These are phyloP conservation scores for Pascua guehoae DNA, from an alignment of 1,284 basidiomycete species.

Conservation along the genomic window DNA sequence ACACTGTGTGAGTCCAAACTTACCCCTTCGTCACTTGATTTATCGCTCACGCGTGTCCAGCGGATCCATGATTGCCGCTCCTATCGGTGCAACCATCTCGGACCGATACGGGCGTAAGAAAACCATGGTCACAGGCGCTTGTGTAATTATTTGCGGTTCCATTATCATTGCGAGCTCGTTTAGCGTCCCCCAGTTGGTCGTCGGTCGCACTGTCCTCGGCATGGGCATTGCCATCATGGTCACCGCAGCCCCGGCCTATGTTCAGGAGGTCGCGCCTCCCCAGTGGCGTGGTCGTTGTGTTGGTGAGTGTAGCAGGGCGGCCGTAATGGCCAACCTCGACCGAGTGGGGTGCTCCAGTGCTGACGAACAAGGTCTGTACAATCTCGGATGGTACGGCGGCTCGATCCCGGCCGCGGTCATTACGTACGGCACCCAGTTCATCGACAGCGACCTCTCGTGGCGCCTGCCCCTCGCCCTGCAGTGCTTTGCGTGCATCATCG, in stretches of 20 bases:
- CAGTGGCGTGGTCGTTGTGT: slow-evolving; percentile 59
- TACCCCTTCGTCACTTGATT: too few relatives aligned
- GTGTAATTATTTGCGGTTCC: slow-evolving; percentile 50
- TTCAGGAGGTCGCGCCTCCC: slow-evolving; percentile 57
- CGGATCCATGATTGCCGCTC: neutral
- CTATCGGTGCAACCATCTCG: neutral
- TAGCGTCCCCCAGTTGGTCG: slow-evolving; percentile 33
- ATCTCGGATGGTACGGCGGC: slow-evolving; percentile 42
- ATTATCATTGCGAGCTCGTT: slow-evolving; percentile 32
- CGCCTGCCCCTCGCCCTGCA: slow-evolving; percentile 26
- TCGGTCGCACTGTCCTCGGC: slow-evolving; percentile 49
- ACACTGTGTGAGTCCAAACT: neutral
- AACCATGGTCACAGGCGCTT: slow-evolving; percentile 55
- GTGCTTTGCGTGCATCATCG: slow-evolving; percentile 6
- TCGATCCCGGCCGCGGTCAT: slow-evolving; percentile 18
- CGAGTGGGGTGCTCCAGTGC: too few relatives aligned
- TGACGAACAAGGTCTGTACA: slow-evolving; percentile 49
- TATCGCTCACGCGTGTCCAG: neutral
- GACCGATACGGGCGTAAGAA: slow-evolving; percentile 55
- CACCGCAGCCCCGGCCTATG: slow-evolving; percentile 55
- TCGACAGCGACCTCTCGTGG: slow-evolving; percentile 21
- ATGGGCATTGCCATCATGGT: slow-evolving; percentile 47
- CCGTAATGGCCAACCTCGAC: too few relatives aligned
- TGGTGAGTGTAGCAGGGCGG: too few relatives aligned
- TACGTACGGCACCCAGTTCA: slow-evolving; percentile 13